Evolutionary conservation across 352 stramenopile genomes (phyloP).

Genomic region (Pythium volutum): DNA sequence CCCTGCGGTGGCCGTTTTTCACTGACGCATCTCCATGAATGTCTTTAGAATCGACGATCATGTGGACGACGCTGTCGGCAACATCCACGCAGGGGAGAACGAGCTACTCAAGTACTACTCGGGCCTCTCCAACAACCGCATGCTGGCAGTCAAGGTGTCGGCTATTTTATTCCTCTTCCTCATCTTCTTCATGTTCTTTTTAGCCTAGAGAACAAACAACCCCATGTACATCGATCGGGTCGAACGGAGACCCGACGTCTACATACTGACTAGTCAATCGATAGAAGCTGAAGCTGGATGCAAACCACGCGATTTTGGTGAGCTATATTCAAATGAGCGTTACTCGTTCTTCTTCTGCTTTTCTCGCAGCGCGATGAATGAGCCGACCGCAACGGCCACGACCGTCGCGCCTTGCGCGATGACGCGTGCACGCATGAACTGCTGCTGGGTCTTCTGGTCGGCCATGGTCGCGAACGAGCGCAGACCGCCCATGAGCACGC

Average conservation of each 20-base stretch:
- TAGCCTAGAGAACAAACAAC: slow-evolving; percentile 48
- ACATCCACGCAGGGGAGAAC: slow-evolving; percentile 73
- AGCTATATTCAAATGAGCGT: neutral
- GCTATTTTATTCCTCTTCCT: slow-evolving; percentile 87
- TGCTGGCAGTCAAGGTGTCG: slow-evolving; percentile 82
- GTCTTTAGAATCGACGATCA: slow-evolving; percentile 77
- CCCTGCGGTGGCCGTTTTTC: neutral
- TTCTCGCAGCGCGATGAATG: slow-evolving; percentile 37
- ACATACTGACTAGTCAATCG: slow-evolving; percentile 18
- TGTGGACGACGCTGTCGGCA: slow-evolving; percentile 73
- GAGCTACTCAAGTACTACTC: slow-evolving; percentile 86
- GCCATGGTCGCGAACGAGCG: slow-evolving; percentile 65
- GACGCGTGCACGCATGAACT: slow-evolving; percentile 83
- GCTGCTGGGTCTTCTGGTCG: slow-evolving; percentile 64
- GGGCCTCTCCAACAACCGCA: slow-evolving; percentile 84
- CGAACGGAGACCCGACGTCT: slow-evolving; percentile 9
- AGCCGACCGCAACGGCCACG: slow-evolving; percentile 49
- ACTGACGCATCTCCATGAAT: neutral
- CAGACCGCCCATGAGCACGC: slow-evolving; percentile 65
- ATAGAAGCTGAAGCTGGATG: slow-evolving; percentile 3
- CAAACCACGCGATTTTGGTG: no score
- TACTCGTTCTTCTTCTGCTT: slow-evolving; percentile 35
- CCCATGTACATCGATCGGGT: neutral
- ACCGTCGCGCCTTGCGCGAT: slow-evolving; percentile 67
- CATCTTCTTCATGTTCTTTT: slow-evolving; percentile 89